A percentile compares a stretch with the other conserved stretches of the same genome.
Conservation (phyloP, 768 basidiomycete species). For the Tylopilus sp. region DNA sequence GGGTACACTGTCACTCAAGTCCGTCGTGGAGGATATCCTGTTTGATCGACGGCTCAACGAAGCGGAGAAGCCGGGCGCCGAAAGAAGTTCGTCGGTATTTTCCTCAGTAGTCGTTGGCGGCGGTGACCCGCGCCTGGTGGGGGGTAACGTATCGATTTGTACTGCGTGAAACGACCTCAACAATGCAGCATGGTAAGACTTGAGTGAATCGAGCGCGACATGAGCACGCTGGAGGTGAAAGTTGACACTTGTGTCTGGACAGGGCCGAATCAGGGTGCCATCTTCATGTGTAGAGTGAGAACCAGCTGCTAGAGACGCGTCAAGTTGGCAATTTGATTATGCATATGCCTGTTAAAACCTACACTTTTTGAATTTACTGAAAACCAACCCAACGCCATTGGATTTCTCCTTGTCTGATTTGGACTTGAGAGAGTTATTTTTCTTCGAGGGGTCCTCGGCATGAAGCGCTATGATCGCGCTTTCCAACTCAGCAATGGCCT, state of each 20-base stretch:
- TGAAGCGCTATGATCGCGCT: conserved; percentile 44
- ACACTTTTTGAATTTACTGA: conserved; percentile 66
- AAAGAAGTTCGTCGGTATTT: conserved; percentile 33
- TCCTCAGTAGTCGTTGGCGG: conserved; percentile 50
- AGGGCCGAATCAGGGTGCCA: conserved; percentile 16
- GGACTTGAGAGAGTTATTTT: conserved; percentile 28
- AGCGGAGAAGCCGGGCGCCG: conserved; percentile 22
- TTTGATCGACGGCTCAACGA: conserved; percentile 36
- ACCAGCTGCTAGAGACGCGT: conserved; percentile 15
- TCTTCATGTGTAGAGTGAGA: conserved; percentile 26
- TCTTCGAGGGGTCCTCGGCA: conserved; percentile 39
- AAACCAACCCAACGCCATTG: conserved; percentile 35
- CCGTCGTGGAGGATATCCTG: conserved; percentile 47
- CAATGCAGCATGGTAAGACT: conserved; percentile 55
- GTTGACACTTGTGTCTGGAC: conserved; percentile 16
- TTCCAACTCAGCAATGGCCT: conserved; percentile 64
- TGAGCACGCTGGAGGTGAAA: conserved; percentile 43
- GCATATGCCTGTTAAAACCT: conserved; percentile 14
- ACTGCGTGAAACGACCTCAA: conserved; percentile 39
- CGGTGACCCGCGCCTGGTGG: conserved; percentile 28
- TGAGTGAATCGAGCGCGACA: conserved; percentile 49
- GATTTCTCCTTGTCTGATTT: conserved; percentile 47
- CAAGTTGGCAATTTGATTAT: background rate
- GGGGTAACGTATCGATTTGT: conserved; percentile 27
- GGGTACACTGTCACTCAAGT: conserved; percentile 44